Evolutionary conservation across 2,329 filamentous ascomycete species (phyloP), one percentile per base, ranked within the genome.

Genomic region (Trichoderma endophyticum): DNA sequence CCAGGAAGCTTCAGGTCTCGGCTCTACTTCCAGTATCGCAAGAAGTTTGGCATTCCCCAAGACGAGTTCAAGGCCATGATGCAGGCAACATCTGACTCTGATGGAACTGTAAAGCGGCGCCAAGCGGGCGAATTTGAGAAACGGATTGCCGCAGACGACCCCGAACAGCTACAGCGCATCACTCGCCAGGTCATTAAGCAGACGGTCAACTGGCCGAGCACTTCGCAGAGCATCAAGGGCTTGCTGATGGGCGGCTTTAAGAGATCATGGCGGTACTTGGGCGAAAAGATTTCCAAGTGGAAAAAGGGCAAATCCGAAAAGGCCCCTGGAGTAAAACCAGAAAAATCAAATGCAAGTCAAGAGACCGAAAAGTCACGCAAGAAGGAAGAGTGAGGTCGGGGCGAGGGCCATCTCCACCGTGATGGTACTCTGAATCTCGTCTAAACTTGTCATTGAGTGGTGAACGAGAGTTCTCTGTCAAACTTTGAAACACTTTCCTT

Each of bases 21-120:
- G 72, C 85, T 99, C 0, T 99, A 99, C 83, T 97, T 97, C 81
- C 91, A 95, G 77, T 99, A 98, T 81, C 95, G 97, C 81, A 91
- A 92, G 79, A 95, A 97, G 78, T 97, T 95, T 78, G 88, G 89
- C 71, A 96, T 99, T 57, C 94, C 95, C 0, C 90, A 90, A 18
- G 87, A 89, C 5, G 94, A 97, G 70, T 99, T 97, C 80, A 86
- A 93, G 77, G 87, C 89, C 77, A 95, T 98, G 90, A 91, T 98
- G 81, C 88, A 93, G 72, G 88, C 90, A n/a, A 89, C 87, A 56
- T 88, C 87, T 71, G 92, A 96, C 70, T 91, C 93, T 77, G 88
- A 92, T 57, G 84, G 84, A 1, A 86, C 90, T 15, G 90, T 97
- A 78, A 90, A 89, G 76, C 89, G 91, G 73, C 89, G 92, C 73